Conservation (phyloP, 2,329 filamentous ascomycete species). For the Cordyceps javanica region DNA sequence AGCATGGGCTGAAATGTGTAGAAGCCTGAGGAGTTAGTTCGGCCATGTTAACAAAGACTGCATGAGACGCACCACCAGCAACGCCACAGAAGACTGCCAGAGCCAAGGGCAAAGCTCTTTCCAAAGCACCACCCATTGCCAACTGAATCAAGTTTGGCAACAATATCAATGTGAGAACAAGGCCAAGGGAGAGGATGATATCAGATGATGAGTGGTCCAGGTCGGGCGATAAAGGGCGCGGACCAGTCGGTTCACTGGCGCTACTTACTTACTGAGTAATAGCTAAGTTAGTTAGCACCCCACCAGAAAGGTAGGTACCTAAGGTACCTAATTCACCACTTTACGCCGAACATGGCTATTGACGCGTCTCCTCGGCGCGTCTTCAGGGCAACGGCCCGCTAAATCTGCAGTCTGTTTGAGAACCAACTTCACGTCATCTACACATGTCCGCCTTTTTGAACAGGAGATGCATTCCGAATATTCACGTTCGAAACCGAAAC, state of each 20-base stretch:
- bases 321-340: not conserved
- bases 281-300: not conserved
- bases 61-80: slow-evolving; percentile 26
- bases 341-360: too few relatives aligned
- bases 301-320: not conserved
- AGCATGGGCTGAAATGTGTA: slow-evolving; percentile 33
- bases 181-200: not conserved
- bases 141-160: not conserved
- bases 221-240: not conserved
- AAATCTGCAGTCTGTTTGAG: slow-evolving; percentile 2
- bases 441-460: not conserved
- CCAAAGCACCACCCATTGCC: slow-evolving; percentile 23
- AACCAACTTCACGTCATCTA: not conserved
- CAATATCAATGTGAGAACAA: not conserved
- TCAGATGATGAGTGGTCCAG: not conserved
- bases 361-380: slow-evolving; percentile 11
- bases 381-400: not conserved
- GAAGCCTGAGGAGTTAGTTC: slow-evolving; percentile 21
- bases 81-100: slow-evolving; percentile 32
- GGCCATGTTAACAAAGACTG: not conserved
- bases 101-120: slow-evolving; percentile 29
- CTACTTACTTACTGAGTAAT: too few relatives aligned
- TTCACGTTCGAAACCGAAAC: not conserved
- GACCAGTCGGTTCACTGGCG: not conserved
- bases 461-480: not conserved